Base-by-base conservation (phyloP, 306 rosid genomes). In the Hippophae tibetana region DNA sequence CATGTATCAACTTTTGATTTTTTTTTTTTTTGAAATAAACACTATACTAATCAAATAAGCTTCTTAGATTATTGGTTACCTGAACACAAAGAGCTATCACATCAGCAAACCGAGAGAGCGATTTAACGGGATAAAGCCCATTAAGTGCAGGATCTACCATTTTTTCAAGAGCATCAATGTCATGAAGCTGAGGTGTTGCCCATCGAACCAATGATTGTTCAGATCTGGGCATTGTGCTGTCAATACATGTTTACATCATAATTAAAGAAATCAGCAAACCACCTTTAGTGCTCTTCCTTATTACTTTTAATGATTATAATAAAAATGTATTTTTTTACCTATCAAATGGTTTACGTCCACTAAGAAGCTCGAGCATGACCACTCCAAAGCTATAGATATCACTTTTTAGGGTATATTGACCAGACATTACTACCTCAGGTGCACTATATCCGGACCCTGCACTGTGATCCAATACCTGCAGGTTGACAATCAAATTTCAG, bases 111-210 rank as follows among this genome's bases (percentile, higher is more conserved):
- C 99, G 90, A 51, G 99, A 93, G 66, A 93, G 89, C 45, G 97
- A 86, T 82, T 93, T 93, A 26, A 93, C 88, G 7, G 99, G 97
- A 70, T 85, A 93, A 26, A 93, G 82, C 61, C 97, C 97, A 74
- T 86, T 76, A 11, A 93, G 77, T 31, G 82, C 84, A 13, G 97
- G 95, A 79, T 93, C 99, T 66, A 82, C 99, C 99, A 93, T 93
- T 81, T 93, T 88, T 12, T 83, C 80, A 76, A 93, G 75, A 50
- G 99, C 97, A 62, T 93, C 99, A 7, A 93, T 93, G 67, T 93
- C 99, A 64, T 93, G 99, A 52, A 93, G 95, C 76, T 93, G 99
- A 65, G 99, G 99, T 11, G 94, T 84, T 41, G 99, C 97, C 99
- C 99, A 93, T 61, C 93, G 77, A 75, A 86, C 99, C 78, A 93